Conservation (phyloP, 73 alveolate species). For the Stentor roeselii region DNA sequence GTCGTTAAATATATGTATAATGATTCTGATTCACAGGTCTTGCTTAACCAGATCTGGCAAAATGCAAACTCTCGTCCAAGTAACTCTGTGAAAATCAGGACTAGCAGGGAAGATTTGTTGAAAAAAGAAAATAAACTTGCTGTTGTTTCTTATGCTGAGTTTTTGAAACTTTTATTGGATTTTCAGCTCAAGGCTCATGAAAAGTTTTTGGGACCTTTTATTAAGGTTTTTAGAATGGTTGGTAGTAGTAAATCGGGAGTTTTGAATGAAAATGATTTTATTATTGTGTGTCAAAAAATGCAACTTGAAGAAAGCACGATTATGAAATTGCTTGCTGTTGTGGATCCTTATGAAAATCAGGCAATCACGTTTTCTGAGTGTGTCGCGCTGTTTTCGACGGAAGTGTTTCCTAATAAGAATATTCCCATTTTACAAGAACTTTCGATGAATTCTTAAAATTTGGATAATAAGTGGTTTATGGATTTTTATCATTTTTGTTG, state of each 20-base stretch:
- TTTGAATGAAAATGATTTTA: slow-evolving; percentile 49
- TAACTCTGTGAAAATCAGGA: no score
- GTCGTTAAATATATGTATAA: slow-evolving; percentile 51
- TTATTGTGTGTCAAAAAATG: slow-evolving; percentile 47
- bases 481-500: no score
- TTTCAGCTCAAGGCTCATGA: slow-evolving; percentile 74
- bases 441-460: neutral
- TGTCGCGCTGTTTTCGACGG: slow-evolving; percentile 47
- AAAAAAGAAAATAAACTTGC: slow-evolving; percentile 35
- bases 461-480: no score
- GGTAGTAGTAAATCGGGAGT: slow-evolving; percentile 83
- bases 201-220: slow-evolving; percentile 69
- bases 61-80: slow-evolving; percentile 34
- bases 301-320: slow-evolving; percentile 42
- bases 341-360: slow-evolving; percentile 84
- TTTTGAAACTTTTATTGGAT: slow-evolving; percentile 70
- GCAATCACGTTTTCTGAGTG: slow-evolving; percentile 77
- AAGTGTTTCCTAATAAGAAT: neutral
- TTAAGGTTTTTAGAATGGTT: slow-evolving; percentile 66
- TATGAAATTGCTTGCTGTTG: slow-evolving; percentile 48
- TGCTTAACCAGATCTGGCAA: neutral
- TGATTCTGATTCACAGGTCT: neutral
- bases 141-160: slow-evolving; percentile 57
- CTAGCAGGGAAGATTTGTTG: neutral
- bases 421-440: neutral